These are phyloP conservation scores for Moesziomyces aphidis DNA, from an alignment of 1,284 basidiomycete species.

Conservation along the genomic window DNA sequence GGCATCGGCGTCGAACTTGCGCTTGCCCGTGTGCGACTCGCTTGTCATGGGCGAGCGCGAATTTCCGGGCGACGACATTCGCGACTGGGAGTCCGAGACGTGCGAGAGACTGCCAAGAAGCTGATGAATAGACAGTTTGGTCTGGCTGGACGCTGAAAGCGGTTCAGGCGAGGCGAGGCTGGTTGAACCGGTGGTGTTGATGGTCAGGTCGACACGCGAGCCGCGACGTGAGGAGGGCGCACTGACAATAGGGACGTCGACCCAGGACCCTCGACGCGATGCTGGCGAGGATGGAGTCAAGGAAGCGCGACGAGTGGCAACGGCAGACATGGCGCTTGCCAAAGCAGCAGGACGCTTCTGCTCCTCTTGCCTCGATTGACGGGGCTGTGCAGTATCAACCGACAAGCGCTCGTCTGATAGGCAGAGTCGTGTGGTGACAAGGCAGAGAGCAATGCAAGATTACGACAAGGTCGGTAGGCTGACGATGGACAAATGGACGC, in stretches of 20 bases:
- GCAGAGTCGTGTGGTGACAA: not conserved
- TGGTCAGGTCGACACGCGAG: constrained; percentile 30
- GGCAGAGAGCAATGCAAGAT: too few species aligned
- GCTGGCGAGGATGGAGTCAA: constrained; percentile 40
- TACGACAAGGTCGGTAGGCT: too few species aligned
- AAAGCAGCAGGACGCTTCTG: not conserved
- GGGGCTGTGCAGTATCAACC: not conserved
- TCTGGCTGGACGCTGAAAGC: constrained; percentile 6
- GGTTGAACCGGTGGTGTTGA: constrained; percentile 7
- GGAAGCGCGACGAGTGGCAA: constrained; percentile 35
- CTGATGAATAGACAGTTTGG: constrained; percentile 32
- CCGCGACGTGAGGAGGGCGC: constrained; percentile 27
- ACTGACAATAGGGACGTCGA: constrained; percentile 20
- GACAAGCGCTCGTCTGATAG: not conserved
- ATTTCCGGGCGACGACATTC: constrained; percentile 26
- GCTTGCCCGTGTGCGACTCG: constrained; percentile 23
- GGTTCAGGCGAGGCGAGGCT: constrained; percentile 4
- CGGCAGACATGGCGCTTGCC: constrained; percentile 26
- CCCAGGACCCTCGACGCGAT: constrained; percentile 41
- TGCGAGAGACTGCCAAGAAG: constrained; percentile 33
- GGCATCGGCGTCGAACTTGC: constrained; percentile 30
- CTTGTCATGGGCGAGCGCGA: constrained; percentile 13
- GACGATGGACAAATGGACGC: too few species aligned
- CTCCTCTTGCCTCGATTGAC: not conserved
- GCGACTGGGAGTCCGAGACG: constrained; percentile 9